Conservation (phyloP, 768 basidiomycete species). For the Macrocybe gigantea region DNA sequence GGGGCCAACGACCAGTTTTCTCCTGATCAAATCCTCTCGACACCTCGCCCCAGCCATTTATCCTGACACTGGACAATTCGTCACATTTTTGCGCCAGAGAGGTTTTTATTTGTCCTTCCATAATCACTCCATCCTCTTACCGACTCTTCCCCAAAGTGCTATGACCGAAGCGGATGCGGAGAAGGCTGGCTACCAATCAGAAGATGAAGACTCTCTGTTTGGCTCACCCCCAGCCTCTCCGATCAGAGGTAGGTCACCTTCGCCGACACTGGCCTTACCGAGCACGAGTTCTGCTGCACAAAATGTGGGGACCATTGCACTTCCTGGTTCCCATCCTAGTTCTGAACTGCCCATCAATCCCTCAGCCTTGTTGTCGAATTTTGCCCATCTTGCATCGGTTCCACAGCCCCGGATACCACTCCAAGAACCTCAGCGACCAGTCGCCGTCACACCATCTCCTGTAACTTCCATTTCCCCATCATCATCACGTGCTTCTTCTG, state of each 20-base stretch:
- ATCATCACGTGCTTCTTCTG: conserved; percentile 14
- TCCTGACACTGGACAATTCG: too few species aligned
- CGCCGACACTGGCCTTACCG: conserved; percentile 55
- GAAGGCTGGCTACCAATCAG: conserved; percentile 8
- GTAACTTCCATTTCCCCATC: conserved; percentile 9
- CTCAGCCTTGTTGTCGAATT: conserved; percentile 61
- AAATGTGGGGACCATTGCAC: conserved; percentile 98
- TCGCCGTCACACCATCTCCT: conserved; percentile 1
- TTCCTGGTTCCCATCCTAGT: conserved; percentile 89
- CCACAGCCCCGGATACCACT: conserved; percentile 32
- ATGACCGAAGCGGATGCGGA: conserved; percentile 8
- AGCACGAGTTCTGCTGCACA: conserved; percentile 46
- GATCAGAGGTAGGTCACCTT: conserved; percentile 68
- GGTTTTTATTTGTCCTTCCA: too few species aligned
- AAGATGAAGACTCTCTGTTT: conserved; percentile 71
- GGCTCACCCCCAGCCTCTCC: conserved; percentile 76
- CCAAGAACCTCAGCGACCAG: conserved; percentile 8
- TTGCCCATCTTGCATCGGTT: conserved; percentile 22
- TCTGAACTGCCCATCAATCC: conserved; percentile 82
- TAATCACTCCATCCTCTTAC: too few species aligned
- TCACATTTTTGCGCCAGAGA: too few species aligned
- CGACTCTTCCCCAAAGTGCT: too few species aligned
- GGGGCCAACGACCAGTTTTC: too few species aligned
- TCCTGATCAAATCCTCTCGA: too few species aligned
- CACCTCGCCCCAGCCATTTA: too few species aligned